phyloP scores from a whole-genome alignment of 2,329 filamentous ascomycete species.

The Scolecobasidium constrictum region DNA sequence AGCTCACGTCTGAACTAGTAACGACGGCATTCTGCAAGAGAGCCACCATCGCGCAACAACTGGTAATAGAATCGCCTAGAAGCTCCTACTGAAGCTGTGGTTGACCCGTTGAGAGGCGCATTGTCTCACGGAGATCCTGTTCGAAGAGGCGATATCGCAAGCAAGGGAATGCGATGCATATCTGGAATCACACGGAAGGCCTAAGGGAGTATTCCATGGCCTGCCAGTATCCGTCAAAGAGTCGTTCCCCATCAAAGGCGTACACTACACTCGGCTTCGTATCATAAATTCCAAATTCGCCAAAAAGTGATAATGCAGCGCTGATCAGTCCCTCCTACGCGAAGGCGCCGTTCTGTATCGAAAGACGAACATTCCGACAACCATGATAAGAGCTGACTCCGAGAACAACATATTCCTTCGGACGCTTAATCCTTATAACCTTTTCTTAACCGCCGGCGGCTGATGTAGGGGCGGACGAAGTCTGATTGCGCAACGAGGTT shows the following conservation, averaged over 20 bases:
- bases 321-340: conserved; percentile 35
- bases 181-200: too few species aligned
- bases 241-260: conserved; percentile 37
- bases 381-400: conserved; percentile 43
- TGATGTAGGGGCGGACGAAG: conserved; percentile 48
- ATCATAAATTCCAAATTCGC: conserved; percentile 37
- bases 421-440: conserved; percentile 45
- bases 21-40: conserved; percentile 42
- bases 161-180: conserved; percentile 27
- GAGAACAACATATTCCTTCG: conserved; percentile 39
- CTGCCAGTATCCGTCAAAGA: conserved; percentile 44
- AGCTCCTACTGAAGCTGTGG: too few species aligned
- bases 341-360: conserved; percentile 43
- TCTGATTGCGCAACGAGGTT: conserved; percentile 40
- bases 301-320: conserved; percentile 33
- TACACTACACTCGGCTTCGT: conserved; percentile 39
- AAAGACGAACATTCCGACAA: conserved; percentile 43
- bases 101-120: conserved; percentile 12
- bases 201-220: conserved; percentile 36
- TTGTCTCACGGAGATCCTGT: conserved; percentile 33
- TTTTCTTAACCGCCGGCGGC: conserved; percentile 39
- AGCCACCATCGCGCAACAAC: conserved; percentile 46
- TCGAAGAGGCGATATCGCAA: conserved; percentile 26
- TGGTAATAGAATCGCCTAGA: too few species aligned
- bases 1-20: conserved; percentile 28